Base-by-base conservation (phyloP, 495 filamentous ascomycete genomes). In the Penicillium antarcticum region DNA sequence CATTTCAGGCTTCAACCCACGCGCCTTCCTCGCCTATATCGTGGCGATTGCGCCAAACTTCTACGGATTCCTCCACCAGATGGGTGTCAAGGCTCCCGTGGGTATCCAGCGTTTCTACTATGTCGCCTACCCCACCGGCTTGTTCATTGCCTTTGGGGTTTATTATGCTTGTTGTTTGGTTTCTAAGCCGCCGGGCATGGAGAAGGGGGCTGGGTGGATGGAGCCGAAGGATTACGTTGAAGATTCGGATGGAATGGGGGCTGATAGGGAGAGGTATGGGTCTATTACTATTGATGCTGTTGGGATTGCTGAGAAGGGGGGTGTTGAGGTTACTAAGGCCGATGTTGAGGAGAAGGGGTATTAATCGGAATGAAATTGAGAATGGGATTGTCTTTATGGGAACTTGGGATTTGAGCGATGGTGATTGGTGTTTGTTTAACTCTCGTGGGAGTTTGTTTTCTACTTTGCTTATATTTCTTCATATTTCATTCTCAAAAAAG, bases 31-130 rank as follows among this genome's bases (percentile, higher is more conserved):
- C 5, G 52, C 54, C 0, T 70, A 67, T 21, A 5, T 69, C n/a
- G 40, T 70, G 31, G 65, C 62, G 9, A 31, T 63, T 2, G 60
- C 63, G 23, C 60, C 60, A 0, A 58, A 72, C 29, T 70, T 70
- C 48, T 72, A 70, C 29, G 67, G 67, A 0, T 72, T 72, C 38
- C 52, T 72, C 24, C 58, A 65, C 40, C 63, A 70, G 19, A 69
- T 69, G 65, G 69, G 69, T 7, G 67, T 72, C 9, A 45, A 39
- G 11, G 69, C 67, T 5, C 65, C 67, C 6, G 1, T 49, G 9
- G 61, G 62, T 0, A 62, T 69, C 11, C 43, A 60, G 23, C 51
- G 65, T 29, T 66, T 68, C 12, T 72, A 72, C 33, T 72, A 67
- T 24, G 56, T 72, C 21, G 65, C 67, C 7, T 70, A 70, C 39